Evolutionary conservation across 305 asterid species (phyloP), one percentile per base, ranked within the genome.

Genomic region (Lippia alba): DNA sequence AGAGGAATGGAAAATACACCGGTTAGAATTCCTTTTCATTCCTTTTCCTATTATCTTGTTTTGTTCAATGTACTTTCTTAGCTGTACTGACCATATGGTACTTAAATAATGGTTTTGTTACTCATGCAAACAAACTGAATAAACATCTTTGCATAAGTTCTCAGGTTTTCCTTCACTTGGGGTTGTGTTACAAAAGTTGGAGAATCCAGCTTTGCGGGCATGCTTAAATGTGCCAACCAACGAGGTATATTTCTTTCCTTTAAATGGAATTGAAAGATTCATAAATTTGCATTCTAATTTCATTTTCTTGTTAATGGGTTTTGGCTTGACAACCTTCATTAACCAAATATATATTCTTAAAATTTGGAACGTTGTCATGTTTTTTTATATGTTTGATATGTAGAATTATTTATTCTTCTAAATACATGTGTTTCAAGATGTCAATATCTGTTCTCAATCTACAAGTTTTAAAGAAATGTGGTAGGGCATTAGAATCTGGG

Each of bases 81-180:
- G 3, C 30, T 24, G 30, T 24, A 24, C 2, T 24, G 30, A 24
- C 30, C 30, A 24, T 24, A 24, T 24, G 2, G 30, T 24, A 24
- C 30, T 3, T 24, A 24, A 24, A 24, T 24, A 24, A 24, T 24
- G 10, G 50, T 12, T 71, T 19, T 50, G 30, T 70, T 57, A 44
- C 77, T 66, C 18, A 56, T 20, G n/a, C n/a, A n/a, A n/a, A n/a
- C n/a, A 41, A 56, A 12, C 39, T 16, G 34, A 12, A 49, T 56
- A 12, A 41, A n/a, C 12, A 59, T 16, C 64, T 67, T 64, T 71
- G 20, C 64, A 70, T 73, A 55, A 72, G 61, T 67, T 82, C 74
- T 81, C 90, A 94, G 99, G 99, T 69, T 94, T 94, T 81, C 99
- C 99, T 73, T 86, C 87, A 78, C 95, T 94, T 73, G 99, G 98